Evolutionary conservation across 169 alveolate species (phyloP).

Genomic region (Plasmodium chabaudi): DNA sequence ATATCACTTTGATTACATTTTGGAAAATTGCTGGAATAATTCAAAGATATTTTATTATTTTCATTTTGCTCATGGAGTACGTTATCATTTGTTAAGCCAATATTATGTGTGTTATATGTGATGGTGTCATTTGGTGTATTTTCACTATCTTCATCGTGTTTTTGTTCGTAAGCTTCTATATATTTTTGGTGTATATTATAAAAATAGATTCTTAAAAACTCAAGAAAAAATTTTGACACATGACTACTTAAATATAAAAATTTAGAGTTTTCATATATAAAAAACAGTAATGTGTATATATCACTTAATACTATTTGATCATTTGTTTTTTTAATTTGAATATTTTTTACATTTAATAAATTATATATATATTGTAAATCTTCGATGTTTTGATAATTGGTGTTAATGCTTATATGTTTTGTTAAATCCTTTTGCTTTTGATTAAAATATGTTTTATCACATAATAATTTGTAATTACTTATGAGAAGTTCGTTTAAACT

Average conservation of each 20-base stretch:
- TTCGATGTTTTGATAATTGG: conserved; percentile 13
- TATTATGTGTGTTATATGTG: background rate
- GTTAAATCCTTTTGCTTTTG: background rate
- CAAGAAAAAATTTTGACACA: conserved; percentile 49
- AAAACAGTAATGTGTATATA: conserved; percentile 38
- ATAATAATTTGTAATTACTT: conserved; percentile 18
- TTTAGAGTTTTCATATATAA: conserved; percentile 62
- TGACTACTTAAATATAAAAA: conserved; percentile 21
- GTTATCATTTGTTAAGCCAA: background rate
- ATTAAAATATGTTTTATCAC: conserved; percentile 11
- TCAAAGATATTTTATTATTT: conserved; percentile 2
- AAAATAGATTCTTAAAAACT: conserved; percentile 54
- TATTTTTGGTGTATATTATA: conserved; percentile 18
- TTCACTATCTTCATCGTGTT: background rate
- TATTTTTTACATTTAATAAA: conserved; percentile 41
- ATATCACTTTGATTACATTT: conserved; percentile 27
- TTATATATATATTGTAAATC: conserved; percentile 31
- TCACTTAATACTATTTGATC: conserved; percentile 34
- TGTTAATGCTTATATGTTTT: background rate
- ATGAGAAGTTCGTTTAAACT: conserved; percentile 26
- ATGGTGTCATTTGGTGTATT: background rate
- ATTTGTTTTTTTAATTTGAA: conserved; percentile 34
- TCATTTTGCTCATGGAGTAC: background rate
- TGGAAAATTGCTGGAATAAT: background rate
- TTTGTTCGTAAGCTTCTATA: background rate